A percentile compares a stretch with the other conserved stretches of the same genome.
These are phyloP conservation scores for Termitomyces sp. DNA, from an alignment of 768 basidiomycete species.

Conservation along the genomic window DNA sequence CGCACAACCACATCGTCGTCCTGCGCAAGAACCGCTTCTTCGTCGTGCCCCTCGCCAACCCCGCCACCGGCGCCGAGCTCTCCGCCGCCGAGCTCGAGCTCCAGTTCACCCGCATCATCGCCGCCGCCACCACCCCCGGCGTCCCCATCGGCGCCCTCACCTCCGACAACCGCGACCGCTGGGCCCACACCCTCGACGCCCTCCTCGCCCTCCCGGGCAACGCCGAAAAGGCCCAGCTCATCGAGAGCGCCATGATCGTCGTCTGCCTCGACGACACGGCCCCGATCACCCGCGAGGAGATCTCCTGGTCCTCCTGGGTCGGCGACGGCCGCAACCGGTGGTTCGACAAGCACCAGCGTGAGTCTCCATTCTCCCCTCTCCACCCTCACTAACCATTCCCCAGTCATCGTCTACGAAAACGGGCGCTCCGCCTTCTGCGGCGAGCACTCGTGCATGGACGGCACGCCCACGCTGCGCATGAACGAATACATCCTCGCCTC, in stretches of 20 bases:
- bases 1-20: slow-evolving; percentile 86
- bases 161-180: slow-evolving; percentile 82
- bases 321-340: slow-evolving; percentile 89
- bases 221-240: slow-evolving; percentile 59
- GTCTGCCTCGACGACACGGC: slow-evolving; percentile 80
- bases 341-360: slow-evolving; percentile 96
- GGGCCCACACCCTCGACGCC: slow-evolving; percentile 70
- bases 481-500: slow-evolving; percentile 90
- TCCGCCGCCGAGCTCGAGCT: slow-evolving; percentile 80
- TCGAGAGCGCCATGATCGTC: slow-evolving; percentile 88
- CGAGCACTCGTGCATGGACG: slow-evolving; percentile 88
- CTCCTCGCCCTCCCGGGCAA: slow-evolving; percentile 60
- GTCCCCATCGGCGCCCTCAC: slow-evolving; percentile 79
- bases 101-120: slow-evolving; percentile 65
- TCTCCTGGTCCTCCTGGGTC: slow-evolving; percentile 81
- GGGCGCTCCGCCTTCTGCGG: slow-evolving; percentile 93
- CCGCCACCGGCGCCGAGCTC: slow-evolving; percentile 57
- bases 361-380: slow-evolving; percentile 18
- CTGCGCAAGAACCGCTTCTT: slow-evolving; percentile 91
- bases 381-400: neutral
- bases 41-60: slow-evolving; percentile 65
- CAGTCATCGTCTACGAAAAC: slow-evolving; percentile 92
- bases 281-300: slow-evolving; percentile 77
- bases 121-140: slow-evolving; percentile 43
- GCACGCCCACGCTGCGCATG: slow-evolving; percentile 90